A percentile compares a stretch with the other conserved stretches of the same genome.
These are phyloP conservation scores for Mycena venus DNA, from an alignment of 768 basidiomycete genomes.

Conservation along the genomic window DNA sequence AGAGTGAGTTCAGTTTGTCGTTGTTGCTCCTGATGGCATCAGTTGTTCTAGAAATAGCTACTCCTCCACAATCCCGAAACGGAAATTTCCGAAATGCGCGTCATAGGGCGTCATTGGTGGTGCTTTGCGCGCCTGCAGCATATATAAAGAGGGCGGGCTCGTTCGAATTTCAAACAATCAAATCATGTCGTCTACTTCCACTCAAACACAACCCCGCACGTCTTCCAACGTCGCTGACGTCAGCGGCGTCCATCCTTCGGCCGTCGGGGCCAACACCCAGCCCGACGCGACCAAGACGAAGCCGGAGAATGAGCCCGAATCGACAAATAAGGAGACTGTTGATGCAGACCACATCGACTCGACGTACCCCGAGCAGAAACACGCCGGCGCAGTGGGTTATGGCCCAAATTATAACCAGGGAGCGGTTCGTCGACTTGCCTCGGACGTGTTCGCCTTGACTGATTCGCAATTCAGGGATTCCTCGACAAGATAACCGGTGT, in stretches of 20 bases:
- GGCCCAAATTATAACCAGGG: slow-evolving; percentile 55
- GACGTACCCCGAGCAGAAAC: slow-evolving; percentile 56
- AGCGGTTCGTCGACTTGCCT: slow-evolving; percentile 46
- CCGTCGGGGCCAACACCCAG: slow-evolving; percentile 29
- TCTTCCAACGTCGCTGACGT: slow-evolving; percentile 20
- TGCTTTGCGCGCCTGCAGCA: neutral
- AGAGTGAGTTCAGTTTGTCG: neutral
- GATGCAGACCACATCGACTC: slow-evolving; percentile 2
- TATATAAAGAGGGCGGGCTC: neutral
- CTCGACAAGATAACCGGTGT: slow-evolving; percentile 49
- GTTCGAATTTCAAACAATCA: neutral
- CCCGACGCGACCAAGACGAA: slow-evolving; percentile 25
- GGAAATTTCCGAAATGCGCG: slow-evolving; percentile 5
- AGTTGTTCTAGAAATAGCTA: neutral
- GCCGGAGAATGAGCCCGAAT: neutral
- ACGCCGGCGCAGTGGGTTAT: slow-evolving; percentile 59
- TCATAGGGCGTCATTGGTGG: slow-evolving; percentile 22
- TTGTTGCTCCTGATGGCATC: neutral
- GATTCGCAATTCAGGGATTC: slow-evolving; percentile 38
- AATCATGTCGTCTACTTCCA: slow-evolving; percentile 34
- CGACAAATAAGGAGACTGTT: slow-evolving; percentile 7
- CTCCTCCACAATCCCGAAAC: neutral
- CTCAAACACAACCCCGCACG: slow-evolving; percentile 1
- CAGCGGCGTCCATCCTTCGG: slow-evolving; percentile 35
- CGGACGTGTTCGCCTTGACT: neutral